These are phyloP conservation scores for Pseudonitzschia pungens DNA, from an alignment of 108 stramenopile genomes.

Conservation along the genomic window DNA sequence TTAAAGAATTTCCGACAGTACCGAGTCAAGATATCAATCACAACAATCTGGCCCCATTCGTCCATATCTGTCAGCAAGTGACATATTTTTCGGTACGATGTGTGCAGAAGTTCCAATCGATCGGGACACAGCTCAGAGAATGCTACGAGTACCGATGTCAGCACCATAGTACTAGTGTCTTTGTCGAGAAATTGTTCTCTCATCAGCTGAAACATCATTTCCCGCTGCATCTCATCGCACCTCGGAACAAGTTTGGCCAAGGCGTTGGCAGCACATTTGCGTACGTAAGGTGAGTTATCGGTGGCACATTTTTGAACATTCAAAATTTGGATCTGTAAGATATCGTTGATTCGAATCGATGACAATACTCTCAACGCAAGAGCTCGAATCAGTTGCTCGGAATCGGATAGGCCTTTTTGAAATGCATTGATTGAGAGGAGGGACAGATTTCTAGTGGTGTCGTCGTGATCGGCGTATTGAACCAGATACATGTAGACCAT, in stretches of 20 bases:
- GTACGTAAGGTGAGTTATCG: conserved; percentile 95
- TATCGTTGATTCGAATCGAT: conserved; percentile 93
- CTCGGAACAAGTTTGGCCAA: conserved; percentile 85
- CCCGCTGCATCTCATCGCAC: conserved; percentile 58
- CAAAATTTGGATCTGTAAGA: conserved; percentile 98
- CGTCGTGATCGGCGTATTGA: conserved; percentile 90
- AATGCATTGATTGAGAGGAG: conserved; percentile 95
- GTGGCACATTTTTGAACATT: conserved; percentile 91
- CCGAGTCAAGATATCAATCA: conserved; percentile 78
- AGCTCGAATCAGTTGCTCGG: conserved; percentile 93
- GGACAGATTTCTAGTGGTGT: conserved; percentile 91
- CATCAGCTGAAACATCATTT: conserved; percentile 60
- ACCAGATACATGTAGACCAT: conserved; percentile 99
- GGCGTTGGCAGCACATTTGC: conserved; percentile 97
- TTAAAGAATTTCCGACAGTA: conserved; percentile 93
- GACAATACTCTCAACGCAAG: conserved; percentile 95
- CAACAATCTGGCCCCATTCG: conserved; percentile 97
- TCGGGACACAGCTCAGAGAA: conserved; percentile 93
- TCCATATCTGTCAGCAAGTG: conserved; percentile 97
- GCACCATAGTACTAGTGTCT: conserved; percentile 93
- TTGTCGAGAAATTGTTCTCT: conserved; percentile 53
- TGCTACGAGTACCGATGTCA: conserved; percentile 89
- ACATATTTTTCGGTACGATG: conserved; percentile 93
- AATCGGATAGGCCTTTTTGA: conserved; percentile 94
- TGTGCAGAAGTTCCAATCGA: conserved; percentile 89